Conservation (phyloP, 495 filamentous ascomycete species). For the Penicillium mononematosum region DNA sequence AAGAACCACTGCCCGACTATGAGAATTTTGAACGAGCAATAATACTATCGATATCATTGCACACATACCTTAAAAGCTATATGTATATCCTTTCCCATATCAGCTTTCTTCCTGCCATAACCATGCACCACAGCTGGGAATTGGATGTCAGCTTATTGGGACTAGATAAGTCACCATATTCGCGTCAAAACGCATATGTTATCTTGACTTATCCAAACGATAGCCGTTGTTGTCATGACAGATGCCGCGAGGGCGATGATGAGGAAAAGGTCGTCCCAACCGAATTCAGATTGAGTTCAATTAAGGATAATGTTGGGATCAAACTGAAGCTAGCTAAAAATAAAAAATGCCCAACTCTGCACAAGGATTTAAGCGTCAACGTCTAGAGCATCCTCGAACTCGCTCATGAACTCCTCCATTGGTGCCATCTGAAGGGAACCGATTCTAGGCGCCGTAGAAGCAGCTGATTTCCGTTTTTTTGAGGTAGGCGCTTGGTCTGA, state of each 20-base stretch:
- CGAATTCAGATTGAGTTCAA: background rate
- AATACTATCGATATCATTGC: background rate
- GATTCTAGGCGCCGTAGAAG: too few relatives aligned
- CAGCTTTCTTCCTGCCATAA: slow-evolving; percentile 6
- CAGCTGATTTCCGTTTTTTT: too few relatives aligned
- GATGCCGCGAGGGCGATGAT: slow-evolving; percentile 7
- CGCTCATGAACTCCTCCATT: too few relatives aligned
- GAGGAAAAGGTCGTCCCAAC: slow-evolving; percentile 12
- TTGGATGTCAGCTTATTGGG: background rate
- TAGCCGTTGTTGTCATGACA: slow-evolving; percentile 1
- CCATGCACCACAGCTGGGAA: slow-evolving; percentile 7
- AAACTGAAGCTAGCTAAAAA: too few relatives aligned
- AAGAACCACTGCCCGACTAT: slow-evolving; percentile 19
- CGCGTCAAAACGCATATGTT: background rate
- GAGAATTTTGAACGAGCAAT: background rate
- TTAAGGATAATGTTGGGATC: too few relatives aligned
- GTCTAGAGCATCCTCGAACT: too few relatives aligned
- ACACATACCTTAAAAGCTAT: slow-evolving; percentile 13
- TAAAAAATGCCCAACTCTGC: too few relatives aligned
- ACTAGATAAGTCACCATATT: background rate
- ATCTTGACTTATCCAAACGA: slow-evolving; percentile 5
- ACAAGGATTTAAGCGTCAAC: too few relatives aligned
- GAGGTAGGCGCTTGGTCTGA: too few relatives aligned
- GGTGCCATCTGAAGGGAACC: too few relatives aligned
- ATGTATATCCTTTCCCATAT: slow-evolving; percentile 11